Evolutionary conservation across 257 asterid species (phyloP).

Genomic region (Jasminum sambac): DNA sequence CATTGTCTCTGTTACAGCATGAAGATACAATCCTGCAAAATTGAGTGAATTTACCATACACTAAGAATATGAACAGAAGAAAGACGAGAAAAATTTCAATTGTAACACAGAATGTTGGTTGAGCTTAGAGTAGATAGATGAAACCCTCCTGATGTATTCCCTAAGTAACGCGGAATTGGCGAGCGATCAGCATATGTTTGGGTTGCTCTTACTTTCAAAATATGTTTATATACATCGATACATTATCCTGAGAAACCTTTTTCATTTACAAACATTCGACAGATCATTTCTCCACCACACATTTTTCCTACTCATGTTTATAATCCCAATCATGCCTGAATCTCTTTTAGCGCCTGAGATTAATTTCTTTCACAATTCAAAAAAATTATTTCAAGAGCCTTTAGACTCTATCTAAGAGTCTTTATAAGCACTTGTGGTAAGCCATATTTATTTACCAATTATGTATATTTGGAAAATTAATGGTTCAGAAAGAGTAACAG

Average conservation of each 20-base stretch:
- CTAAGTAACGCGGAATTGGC: too few species aligned
- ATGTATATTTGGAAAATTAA: too few species aligned
- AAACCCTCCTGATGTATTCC: background rate
- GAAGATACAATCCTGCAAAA: constrained; percentile 74
- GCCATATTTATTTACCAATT: too few species aligned
- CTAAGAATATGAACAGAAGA: constrained; percentile 21
- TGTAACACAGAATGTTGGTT: background rate
- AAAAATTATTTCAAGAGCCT: background rate
- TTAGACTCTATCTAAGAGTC: background rate
- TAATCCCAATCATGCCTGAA: background rate
- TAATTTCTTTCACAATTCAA: background rate
- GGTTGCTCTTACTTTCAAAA: too few species aligned
- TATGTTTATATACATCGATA: too few species aligned
- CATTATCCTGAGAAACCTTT: too few species aligned
- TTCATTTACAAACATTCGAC: too few species aligned
- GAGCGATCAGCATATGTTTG: too few species aligned
- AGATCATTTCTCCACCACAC: too few species aligned
- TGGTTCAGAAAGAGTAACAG: too few species aligned
- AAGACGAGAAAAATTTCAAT: background rate
- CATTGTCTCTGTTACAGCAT: constrained; percentile 78
- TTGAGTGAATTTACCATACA: constrained; percentile 7
- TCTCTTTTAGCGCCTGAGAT: background rate
- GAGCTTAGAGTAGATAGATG: background rate
- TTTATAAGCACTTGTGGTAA: too few species aligned
- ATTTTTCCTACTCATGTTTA: too few species aligned